Evolutionary conservation across 2,329 filamentous ascomycete species (phyloP).

Genomic region (Pseudogymnoascus sp.): DNA sequence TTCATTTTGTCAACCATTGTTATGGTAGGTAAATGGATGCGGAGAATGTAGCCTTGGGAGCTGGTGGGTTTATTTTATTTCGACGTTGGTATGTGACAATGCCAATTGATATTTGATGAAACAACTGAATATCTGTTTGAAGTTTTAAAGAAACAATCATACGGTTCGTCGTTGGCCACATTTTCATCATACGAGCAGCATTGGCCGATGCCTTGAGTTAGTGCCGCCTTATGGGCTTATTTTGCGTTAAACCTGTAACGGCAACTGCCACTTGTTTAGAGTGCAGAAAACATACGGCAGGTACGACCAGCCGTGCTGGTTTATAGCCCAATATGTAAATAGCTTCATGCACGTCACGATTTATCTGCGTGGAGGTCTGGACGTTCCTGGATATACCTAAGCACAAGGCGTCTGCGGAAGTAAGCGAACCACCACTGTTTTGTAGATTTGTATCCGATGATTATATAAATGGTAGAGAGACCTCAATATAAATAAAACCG

Average conservation of each 20-base stretch:
- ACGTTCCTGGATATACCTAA: not conserved
- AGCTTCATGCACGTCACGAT: not conserved
- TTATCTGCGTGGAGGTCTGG: not conserved
- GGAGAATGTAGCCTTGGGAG: not conserved
- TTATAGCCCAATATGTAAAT: not conserved
- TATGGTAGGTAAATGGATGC: not conserved
- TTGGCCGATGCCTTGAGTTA: not conserved
- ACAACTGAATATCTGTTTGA: not conserved
- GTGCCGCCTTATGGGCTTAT: not conserved
- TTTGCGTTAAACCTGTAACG: not conserved
- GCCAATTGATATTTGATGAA: not conserved
- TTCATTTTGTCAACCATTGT: conserved; percentile 5
- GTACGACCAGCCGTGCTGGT: not conserved
- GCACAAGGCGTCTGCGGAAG: not conserved
- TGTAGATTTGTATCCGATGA: not conserved
- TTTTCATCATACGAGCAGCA: not conserved
- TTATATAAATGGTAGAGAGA: not conserved
- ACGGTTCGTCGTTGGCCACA: not conserved
- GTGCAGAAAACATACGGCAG: not conserved
- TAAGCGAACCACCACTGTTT: not conserved
- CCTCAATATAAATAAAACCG: not conserved
- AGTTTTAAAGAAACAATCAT: not conserved
- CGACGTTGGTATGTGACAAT: not conserved
- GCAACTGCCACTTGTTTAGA: not conserved
- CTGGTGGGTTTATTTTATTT: not conserved